Evolutionary conservation across 768 basidiomycete genomes (phyloP), one percentile per base, ranked within the genome.

Genomic region (Mycena haematopus): DNA sequence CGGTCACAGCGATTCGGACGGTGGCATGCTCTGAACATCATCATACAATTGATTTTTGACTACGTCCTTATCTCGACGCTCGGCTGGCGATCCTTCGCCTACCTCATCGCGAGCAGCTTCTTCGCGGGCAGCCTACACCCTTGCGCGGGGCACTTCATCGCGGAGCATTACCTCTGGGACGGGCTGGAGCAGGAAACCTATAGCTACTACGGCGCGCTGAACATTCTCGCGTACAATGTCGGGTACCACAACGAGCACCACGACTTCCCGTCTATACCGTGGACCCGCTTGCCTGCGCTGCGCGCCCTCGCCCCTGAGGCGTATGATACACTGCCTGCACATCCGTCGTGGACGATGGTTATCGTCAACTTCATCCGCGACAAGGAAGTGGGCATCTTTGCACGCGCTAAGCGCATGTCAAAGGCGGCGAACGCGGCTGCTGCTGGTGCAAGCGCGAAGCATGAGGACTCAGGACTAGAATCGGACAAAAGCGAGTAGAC

Each of bases 211-310:
- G 97, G 97, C 0, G 85, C 86, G 60, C 79, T 98, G 58, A 99
- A 99, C 75, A 63, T 89, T 15, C 77, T 99, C 22, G 93, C 95
- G 15, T 99, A 98, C 76, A 99, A 99, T 67, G 96, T 98, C 68
- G 97, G 97, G 40, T 99, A 98, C 73, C 97, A 99, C 75, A 98
- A 99, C 75, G 97, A 99, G 71, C 97, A 99, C 76, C 97, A 99
- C 77, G 97, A 99, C 77, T 99, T 99, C 77, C 96, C 97, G 9
- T 95, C 95, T 14, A 77, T 99, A 1, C 85, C 97, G 1, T 99
- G 97, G 97, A 98, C 96, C 19, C 87, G 92, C 24, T 83, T 99
- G 0, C 93, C 95, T 2, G 84, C 85, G 6, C 86, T 99, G 22
- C 87, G 89, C 31, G 82, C 83, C 2, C 82, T 97, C 29, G 96